phyloP scores from a whole-genome alignment of 352 stramenopile genomes.

The Phytophthora cryptogea region DNA sequence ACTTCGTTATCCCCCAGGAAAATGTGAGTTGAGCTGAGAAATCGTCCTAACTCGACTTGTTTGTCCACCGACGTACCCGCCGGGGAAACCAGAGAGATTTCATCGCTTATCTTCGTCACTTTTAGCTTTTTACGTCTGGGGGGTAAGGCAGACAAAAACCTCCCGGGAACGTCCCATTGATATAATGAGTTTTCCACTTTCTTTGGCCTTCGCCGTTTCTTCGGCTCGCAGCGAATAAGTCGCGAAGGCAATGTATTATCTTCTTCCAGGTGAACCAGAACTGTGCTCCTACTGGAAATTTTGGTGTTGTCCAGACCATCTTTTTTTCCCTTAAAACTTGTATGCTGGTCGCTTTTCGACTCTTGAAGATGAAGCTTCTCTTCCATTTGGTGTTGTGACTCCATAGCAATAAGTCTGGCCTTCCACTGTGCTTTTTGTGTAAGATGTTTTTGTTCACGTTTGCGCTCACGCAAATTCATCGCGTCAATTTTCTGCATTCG shows the following conservation, averaged over 20 bases:
- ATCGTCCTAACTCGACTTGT: constrained; percentile 39
- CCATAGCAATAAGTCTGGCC: constrained; percentile 62
- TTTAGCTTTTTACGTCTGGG: constrained; percentile 29
- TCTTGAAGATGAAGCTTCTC: constrained; percentile 11
- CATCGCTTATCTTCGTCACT: constrained; percentile 45
- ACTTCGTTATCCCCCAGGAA: constrained; percentile 59
- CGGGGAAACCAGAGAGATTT: constrained; percentile 42
- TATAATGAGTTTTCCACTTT: constrained; percentile 31
- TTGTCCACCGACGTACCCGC: constrained; percentile 27
- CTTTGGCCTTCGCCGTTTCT: constrained; percentile 25
- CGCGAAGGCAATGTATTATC: constrained; percentile 42
- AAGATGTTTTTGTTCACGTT: constrained; percentile 21
- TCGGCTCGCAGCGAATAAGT: constrained; percentile 32
- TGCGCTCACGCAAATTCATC: constrained; percentile 31
- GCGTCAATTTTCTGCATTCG: constrained; percentile 29
- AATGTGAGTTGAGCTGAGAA: constrained; percentile 53
- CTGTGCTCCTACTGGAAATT: constrained; percentile 15
- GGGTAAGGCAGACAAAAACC: constrained; percentile 16
- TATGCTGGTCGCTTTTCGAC: neutral
- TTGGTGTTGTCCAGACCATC: neutral
- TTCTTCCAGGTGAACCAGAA: constrained; percentile 30
- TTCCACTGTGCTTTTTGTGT: constrained; percentile 48
- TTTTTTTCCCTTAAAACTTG: neutral
- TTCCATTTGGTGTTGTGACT: constrained; percentile 47
- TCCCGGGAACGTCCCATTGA: constrained; percentile 24